A percentile compares a stretch with the other conserved stretches of the same genome.
These are phyloP conservation scores for Lepraria neglecta DNA, from an alignment of 495 filamentous ascomycete genomes.

Conservation along the genomic window DNA sequence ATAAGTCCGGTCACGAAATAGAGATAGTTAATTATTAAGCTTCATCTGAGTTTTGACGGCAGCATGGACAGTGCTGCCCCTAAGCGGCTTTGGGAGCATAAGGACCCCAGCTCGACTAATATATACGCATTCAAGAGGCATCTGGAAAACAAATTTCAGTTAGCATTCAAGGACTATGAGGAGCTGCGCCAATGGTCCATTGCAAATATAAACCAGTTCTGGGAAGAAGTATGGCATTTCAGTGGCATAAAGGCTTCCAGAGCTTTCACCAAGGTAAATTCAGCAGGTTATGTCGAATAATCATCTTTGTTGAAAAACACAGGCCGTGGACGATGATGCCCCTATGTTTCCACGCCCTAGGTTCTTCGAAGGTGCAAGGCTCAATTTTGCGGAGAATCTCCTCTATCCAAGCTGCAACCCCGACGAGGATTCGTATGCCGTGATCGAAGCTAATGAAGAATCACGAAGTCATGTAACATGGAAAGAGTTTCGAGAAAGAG, in stretches of 20 bases:
- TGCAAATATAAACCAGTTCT: conserved; percentile 66
- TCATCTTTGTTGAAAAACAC: conserved; percentile 4
- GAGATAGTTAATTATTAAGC: neutral
- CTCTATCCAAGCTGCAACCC: conserved; percentile 63
- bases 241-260: conserved; percentile 64
- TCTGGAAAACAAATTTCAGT: conserved; percentile 59
- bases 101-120: conserved; percentile 56
- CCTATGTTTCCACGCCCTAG: conserved; percentile 77
- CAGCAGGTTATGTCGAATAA: conserved; percentile 25
- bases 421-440: conserved; percentile 51
- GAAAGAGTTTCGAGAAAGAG: conserved; percentile 71
- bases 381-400: conserved; percentile 93
- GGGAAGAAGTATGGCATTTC: conserved; percentile 81
- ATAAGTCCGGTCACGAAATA: neutral
- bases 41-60: neutral
- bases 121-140: conserved; percentile 65
- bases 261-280: conserved; percentile 50
- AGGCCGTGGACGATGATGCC: conserved; percentile 63
- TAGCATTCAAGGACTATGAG: conserved; percentile 58
- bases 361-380: conserved; percentile 70
- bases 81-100: conserved; percentile 64
- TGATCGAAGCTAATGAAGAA: conserved; percentile 70
- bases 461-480: conserved; percentile 65
- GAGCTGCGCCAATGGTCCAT: conserved; percentile 80
- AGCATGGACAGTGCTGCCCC: conserved; percentile 22